Evolutionary conservation across 1,284 basidiomycete species (phyloP).

Genomic region (Mycena sp.): DNA sequence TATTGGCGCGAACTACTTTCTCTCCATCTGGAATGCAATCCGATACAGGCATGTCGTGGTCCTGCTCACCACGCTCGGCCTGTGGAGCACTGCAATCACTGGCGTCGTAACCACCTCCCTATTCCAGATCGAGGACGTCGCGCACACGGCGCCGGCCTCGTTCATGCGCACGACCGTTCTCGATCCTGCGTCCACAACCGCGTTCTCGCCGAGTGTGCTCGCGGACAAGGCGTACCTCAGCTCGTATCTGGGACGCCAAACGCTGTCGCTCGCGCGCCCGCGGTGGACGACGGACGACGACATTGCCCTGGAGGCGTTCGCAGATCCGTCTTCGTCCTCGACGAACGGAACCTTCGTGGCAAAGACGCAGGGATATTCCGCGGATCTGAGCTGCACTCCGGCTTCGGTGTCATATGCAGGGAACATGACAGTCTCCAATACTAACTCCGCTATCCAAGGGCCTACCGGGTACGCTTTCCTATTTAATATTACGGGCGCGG

Average conservation of each 20-base stretch:
- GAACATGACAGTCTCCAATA: background rate
- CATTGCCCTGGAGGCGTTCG: background rate
- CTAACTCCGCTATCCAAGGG: background rate
- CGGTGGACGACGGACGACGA: background rate
- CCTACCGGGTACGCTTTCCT: background rate
- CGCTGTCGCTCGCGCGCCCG: background rate
- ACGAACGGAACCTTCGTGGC: background rate
- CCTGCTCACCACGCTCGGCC: background rate
- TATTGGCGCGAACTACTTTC: background rate
- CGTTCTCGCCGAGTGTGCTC: background rate
- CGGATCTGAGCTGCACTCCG: background rate
- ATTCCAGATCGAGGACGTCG: background rate
- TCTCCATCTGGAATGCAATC: background rate
- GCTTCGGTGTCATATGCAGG: background rate
- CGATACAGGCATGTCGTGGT: background rate
- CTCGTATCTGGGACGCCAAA: conserved; percentile 1
- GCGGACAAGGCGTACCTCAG: background rate
- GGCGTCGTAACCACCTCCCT: conserved; percentile 3
- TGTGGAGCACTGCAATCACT: background rate
- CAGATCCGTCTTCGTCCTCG: background rate
- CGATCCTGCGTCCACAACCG: no score
- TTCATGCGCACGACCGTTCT: background rate
- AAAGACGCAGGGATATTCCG: background rate
- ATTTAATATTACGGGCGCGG: background rate
- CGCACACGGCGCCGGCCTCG: background rate